These are phyloP conservation scores for Amphirosellinia nigrospora DNA, from an alignment of 495 filamentous ascomycete genomes.

Conservation along the genomic window DNA sequence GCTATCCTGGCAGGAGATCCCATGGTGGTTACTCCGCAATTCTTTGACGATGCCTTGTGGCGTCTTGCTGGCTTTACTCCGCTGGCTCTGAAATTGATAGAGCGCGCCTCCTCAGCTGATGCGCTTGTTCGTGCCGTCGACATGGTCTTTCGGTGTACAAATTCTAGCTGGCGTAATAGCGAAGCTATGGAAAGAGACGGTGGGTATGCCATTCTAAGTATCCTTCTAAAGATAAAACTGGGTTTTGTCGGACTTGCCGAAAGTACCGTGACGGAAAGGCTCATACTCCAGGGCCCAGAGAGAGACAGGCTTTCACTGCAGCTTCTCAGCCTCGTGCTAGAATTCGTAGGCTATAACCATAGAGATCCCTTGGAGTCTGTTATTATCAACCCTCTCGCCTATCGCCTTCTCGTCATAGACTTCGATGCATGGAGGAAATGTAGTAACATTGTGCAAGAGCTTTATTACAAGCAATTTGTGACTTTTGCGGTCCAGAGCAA, in stretches of 20 bases:
- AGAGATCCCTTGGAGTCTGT: constrained; percentile 80
- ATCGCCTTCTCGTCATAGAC: constrained; percentile 88
- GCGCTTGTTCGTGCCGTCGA: constrained; percentile 77
- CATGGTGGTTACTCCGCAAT: constrained; percentile 76
- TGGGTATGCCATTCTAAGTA: constrained; percentile 87
- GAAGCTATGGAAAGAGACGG: constrained; percentile 98
- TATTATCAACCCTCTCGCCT: constrained; percentile 94
- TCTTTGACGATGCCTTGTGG: constrained; percentile 93
- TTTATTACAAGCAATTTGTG: constrained; percentile 92
- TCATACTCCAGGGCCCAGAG: constrained; percentile 56
- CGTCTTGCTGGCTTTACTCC: constrained; percentile 85
- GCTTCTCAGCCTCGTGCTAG: constrained; percentile 76
- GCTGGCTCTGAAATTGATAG: constrained; percentile 81
- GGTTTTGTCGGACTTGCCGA: constrained; percentile 53
- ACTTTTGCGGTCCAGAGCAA: constrained; percentile 84
- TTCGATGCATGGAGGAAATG: constrained; percentile 89
- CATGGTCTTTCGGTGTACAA: constrained; percentile 81
- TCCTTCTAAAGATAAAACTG: constrained; percentile 77
- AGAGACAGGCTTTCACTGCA: constrained; percentile 69
- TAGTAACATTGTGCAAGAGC: constrained; percentile 71
- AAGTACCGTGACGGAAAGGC: constrained; percentile 47
- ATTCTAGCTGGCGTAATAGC: constrained; percentile 94
- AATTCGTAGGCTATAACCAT: constrained; percentile 85
- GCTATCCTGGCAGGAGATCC: constrained; percentile 84
- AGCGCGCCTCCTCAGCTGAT: constrained; percentile 71